Conservation (phyloP, 306 rosid genomes). For the Acmispon strigosus region DNA sequence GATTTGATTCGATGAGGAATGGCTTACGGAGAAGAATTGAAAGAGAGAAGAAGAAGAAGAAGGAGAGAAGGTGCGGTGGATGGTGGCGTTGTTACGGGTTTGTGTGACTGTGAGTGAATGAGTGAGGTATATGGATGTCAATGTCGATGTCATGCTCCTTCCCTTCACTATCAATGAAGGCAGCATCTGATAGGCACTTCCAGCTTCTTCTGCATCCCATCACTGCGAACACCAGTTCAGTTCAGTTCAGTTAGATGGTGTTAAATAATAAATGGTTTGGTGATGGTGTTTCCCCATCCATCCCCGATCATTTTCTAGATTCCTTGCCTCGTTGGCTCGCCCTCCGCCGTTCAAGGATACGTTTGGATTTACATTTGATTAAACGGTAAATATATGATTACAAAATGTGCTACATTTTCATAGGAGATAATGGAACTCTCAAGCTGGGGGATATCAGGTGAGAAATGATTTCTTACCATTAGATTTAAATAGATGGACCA, state of each 20-base stretch:
- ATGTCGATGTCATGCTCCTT: slow-evolving; percentile 34
- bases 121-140: slow-evolving; percentile 31
- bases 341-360: neutral
- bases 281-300: neutral
- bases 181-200: slow-evolving; percentile 37
- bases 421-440: no score
- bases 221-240: neutral
- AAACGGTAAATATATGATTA: no score
- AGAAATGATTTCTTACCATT: no score
- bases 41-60: slow-evolving; percentile 25
- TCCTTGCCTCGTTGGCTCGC: neutral
- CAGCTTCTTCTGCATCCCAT: slow-evolving; percentile 8
- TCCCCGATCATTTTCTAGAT: neutral
- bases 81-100: neutral
- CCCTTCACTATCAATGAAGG: slow-evolving; percentile 25
- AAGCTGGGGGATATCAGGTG: no score
- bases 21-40: slow-evolving; percentile 35
- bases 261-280: neutral
- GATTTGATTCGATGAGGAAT: neutral
- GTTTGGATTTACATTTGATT: no score
- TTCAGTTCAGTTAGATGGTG: neutral
- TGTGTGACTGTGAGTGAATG: slow-evolving; percentile 28
- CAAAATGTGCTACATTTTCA: no score
- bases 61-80: neutral
- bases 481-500: no score